Base-by-base conservation (phyloP, 805 yeast species). In the Kazachstania viticola region DNA sequence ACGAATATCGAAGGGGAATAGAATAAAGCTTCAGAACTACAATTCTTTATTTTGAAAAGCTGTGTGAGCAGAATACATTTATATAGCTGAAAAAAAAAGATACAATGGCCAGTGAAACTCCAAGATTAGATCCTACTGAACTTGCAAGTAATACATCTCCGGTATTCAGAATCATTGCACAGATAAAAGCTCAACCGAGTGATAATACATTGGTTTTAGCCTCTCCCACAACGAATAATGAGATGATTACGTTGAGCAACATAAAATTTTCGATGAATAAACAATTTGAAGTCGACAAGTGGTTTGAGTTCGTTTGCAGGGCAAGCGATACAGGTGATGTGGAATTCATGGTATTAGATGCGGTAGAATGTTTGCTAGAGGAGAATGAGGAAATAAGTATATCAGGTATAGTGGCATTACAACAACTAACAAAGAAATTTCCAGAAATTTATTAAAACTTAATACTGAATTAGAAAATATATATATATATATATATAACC, bases 271-370 rank as follows among this genome's bases (percentile, higher is more conserved):
- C 42, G 31, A 32, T 36, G 30, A 44, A 38, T 17, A 44, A 40
- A 29, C 41, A 45, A 21, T 48, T 51, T 21, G 51, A 44, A 18
- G 25, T 38, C 1, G 56, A 43, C n/a, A 31, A 41, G n/a, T 55
- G 59, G 59, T 54, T 51, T 33, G 60, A 55, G 37, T 51, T 55
- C 31, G 51, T 55, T 5, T 54, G 58, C 26, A 42, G 59, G 30
- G 39, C 48, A 7, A 46, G 49, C 28, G 60, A 55, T 36, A 41
- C 44, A 21, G 60, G 60, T 17, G 60, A 55, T 21, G 39, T 41
- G 8, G 58, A 54, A 6, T 50, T 55, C 27, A 31, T 55, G 26
- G 49, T 54, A n/a, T 37, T 55, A 22, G 60, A 55, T 37, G 48
- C 58, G 7, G 51, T 54, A 9, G 39, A 40, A 18, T 54, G 59